These are phyloP conservation scores for Astrocystis sublimbata DNA, from an alignment of 495 filamentous ascomycete species.

Conservation along the genomic window DNA sequence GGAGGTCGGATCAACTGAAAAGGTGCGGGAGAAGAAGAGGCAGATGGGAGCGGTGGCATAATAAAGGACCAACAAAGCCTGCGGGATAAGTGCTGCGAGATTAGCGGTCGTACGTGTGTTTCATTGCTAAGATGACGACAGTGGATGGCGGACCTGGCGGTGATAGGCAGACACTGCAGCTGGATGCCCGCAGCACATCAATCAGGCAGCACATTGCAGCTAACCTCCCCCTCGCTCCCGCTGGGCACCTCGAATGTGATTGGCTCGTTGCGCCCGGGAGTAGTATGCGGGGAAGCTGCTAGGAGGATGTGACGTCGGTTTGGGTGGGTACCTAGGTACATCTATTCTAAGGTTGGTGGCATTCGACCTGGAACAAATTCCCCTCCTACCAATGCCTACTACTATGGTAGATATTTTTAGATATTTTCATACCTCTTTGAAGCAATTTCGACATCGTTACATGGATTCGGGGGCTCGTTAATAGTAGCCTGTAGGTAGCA, in stretches of 20 bases:
- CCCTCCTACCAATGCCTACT: too few species aligned
- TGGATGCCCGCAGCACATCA: too few species aligned
- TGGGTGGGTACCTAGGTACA: too few species aligned
- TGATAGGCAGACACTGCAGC: neutral
- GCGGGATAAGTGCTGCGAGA: neutral
- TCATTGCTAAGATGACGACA: slow-evolving; percentile 1
- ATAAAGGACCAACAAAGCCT: neutral
- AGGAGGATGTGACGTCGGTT: slow-evolving; percentile 10
- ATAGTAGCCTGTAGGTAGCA: neutral
- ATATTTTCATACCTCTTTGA: neutral
- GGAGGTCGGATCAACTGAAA: neutral
- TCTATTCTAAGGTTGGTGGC: too few species aligned
- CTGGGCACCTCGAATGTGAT: too few species aligned
- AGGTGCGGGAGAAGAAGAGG: neutral
- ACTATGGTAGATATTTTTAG: too few species aligned
- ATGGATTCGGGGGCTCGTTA: too few species aligned
- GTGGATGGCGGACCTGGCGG: neutral
- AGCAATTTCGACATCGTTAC: neutral
- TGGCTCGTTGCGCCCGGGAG: neutral
- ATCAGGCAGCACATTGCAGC: slow-evolving; percentile 10
- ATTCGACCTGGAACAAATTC: too few species aligned
- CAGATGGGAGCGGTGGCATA: neutral
- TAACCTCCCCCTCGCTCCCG: too few species aligned
- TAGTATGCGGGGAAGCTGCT: slow-evolving; percentile 9
- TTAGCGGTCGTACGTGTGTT: slow-evolving; percentile 2